Evolutionary conservation across 2,329 filamentous ascomycete genomes (phyloP).

Genomic region (Orbilia oligospora): DNA sequence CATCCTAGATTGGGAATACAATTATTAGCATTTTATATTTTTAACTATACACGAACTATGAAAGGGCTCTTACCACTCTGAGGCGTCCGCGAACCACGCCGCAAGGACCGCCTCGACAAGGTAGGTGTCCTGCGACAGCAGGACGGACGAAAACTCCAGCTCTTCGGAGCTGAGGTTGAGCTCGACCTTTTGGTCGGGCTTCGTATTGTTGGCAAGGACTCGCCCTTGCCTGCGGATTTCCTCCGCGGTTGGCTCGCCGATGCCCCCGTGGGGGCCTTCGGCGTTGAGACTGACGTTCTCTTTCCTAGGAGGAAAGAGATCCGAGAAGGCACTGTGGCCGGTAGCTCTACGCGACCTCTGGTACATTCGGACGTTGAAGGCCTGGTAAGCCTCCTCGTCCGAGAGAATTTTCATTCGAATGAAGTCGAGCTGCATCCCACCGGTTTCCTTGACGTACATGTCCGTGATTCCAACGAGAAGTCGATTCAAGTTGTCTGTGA

Average conservation of each 20-base stretch:
- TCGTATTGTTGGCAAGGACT: constrained; percentile 18
- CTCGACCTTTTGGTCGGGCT: constrained; percentile 26
- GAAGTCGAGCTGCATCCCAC: constrained; percentile 51
- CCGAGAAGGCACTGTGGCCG: background rate
- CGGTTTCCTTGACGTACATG: constrained; percentile 44
- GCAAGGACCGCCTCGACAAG: constrained; percentile 46
- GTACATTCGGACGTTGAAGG: constrained; percentile 12
- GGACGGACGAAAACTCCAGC: constrained; percentile 47
- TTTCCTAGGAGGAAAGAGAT: no score
- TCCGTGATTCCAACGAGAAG: constrained; percentile 32
- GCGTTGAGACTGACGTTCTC: no score
- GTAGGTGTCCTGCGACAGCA: constrained; percentile 38
- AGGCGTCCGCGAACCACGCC: constrained; percentile 44
- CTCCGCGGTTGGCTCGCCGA: constrained; percentile 22
- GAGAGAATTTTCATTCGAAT: constrained; percentile 26
- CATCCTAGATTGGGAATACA: constrained; percentile 15
- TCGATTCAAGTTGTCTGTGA: constrained; percentile 31
- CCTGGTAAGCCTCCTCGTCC: background rate
- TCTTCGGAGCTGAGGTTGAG: constrained; percentile 20
- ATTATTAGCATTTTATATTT: constrained; percentile 9
- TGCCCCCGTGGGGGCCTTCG: constrained; percentile 10
- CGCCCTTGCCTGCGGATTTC: constrained; percentile 29
- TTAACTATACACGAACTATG: background rate
- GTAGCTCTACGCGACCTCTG: background rate
- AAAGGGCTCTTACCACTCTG: constrained; percentile 39